Percentiles rank a stretch among this genome's conserved stretches.
These are phyloP conservation scores for Avena sativa DNA, from an alignment of 176 grass and related monocot species.

Conservation along the genomic window DNA sequence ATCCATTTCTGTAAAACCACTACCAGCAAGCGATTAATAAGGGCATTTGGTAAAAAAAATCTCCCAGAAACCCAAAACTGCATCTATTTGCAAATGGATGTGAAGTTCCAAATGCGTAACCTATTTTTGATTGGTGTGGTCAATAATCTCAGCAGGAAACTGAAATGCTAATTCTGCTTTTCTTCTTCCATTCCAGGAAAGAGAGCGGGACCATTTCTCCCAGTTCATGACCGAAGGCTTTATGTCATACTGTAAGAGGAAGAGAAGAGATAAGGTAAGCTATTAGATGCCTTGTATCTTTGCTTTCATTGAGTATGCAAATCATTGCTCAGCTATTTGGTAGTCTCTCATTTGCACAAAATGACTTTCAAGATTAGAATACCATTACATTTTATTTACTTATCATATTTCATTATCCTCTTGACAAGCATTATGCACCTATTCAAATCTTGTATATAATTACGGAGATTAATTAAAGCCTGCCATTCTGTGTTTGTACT, in stretches of 20 bases:
- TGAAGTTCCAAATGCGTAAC: not conserved
- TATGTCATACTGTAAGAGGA: conserved; percentile 94
- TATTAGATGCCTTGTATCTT: conserved; percentile 31
- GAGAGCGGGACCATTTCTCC: conserved; percentile 96
- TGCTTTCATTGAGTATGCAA: not conserved
- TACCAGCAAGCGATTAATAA: not conserved
- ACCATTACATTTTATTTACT: not conserved
- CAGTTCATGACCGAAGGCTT: conserved; percentile 97
- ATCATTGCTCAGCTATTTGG: conserved; percentile 30
- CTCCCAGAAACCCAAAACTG: not conserved
- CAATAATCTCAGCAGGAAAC: conserved; percentile 11
- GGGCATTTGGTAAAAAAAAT: conserved; percentile 25
- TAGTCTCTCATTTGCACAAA: conserved; percentile 15
- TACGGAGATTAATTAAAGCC: not conserved
- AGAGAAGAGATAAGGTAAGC: conserved; percentile 97
- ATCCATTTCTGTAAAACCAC: not conserved
- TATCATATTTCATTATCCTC: not conserved
- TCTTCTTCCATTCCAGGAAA: conserved; percentile 66
- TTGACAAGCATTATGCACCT: conserved; percentile 9
- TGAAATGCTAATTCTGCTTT: not conserved
- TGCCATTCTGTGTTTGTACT: conserved; percentile 5
- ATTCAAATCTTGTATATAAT: conserved; percentile 11
- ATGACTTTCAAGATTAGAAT: conserved; percentile 13
- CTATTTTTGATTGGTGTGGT: conserved; percentile 34
- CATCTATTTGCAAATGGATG: not conserved